phyloP scores from a whole-genome alignment of 1,139 yeast genomes.

The Arxiozyma bovina region DNA sequence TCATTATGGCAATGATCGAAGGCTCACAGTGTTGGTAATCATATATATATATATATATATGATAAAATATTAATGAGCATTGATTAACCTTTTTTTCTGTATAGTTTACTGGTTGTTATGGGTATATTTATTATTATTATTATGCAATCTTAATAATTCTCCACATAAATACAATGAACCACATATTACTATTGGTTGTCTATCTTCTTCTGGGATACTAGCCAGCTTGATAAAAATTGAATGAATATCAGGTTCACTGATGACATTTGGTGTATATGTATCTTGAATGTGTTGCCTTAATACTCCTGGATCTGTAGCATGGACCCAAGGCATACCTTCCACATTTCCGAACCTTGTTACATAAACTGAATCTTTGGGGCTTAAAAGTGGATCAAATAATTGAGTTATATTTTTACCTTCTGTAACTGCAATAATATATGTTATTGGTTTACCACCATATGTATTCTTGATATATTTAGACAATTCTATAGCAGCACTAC shows the following conservation, averaged over 20 bases:
- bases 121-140: slow-evolving; percentile 2
- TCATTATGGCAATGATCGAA: background rate
- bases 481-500: slow-evolving; percentile 68
- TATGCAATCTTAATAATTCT: slow-evolving; percentile 45
- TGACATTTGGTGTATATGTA: slow-evolving; percentile 31
- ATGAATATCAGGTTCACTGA: slow-evolving; percentile 12
- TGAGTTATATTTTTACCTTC: slow-evolving; percentile 54
- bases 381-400: slow-evolving; percentile 45
- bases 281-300: slow-evolving; percentile 32
- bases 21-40: no score
- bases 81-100: no score
- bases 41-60: no score
- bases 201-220: background rate
- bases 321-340: slow-evolving; percentile 91
- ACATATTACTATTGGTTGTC: slow-evolving; percentile 46
- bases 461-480: slow-evolving; percentile 36
- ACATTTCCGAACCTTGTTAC: slow-evolving; percentile 59
- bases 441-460: slow-evolving; percentile 34
- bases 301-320: slow-evolving; percentile 38
- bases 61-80: no score
- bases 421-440: slow-evolving; percentile 68
- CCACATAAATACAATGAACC: slow-evolving; percentile 76
- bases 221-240: slow-evolving; percentile 13
- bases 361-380: slow-evolving; percentile 45
- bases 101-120: no score